A percentile compares a stretch with the other conserved stretches of the same genome.
These are phyloP conservation scores for Beauveria caledonica DNA, from an alignment of 2,329 filamentous ascomycete species.

Conservation along the genomic window DNA sequence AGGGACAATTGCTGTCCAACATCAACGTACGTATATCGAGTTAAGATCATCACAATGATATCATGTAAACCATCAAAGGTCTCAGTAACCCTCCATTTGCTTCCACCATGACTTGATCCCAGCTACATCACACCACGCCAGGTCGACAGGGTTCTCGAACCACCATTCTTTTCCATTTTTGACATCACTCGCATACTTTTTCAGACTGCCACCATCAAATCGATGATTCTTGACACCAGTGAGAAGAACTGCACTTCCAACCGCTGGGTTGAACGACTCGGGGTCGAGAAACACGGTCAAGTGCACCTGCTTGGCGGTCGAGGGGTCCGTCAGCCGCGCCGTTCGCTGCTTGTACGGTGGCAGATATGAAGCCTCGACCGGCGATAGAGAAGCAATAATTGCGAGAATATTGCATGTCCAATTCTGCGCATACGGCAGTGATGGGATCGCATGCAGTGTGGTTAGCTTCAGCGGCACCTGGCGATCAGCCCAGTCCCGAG, in stretches of 20 bases:
- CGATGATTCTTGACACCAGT: conserved; percentile 50
- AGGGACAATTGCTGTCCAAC: neutral
- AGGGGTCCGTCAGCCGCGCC: conserved; percentile 42
- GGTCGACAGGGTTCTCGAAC: conserved; percentile 37
- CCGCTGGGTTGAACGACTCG: conserved; percentile 34
- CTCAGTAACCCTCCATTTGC: conserved; percentile 14
- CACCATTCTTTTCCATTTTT: conserved; percentile 35
- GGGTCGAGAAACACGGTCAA: conserved; percentile 48
- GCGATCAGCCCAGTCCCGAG: conserved; percentile 33
- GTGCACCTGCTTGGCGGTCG: conserved; percentile 43
- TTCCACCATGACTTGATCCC: conserved; percentile 40
- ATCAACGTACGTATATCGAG: too few species aligned
- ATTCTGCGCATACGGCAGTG: conserved; percentile 48
- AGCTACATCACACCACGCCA: conserved; percentile 42
- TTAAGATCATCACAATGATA: neutral
- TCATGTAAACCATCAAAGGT: neutral
- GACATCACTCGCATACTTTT: conserved; percentile 35
- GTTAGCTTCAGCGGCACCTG: conserved; percentile 43
- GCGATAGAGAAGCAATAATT: conserved; percentile 39
- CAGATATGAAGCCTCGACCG: conserved; percentile 39
- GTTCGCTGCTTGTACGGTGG: conserved; percentile 44
- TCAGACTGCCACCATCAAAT: conserved; percentile 40
- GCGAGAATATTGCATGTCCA: conserved; percentile 49
- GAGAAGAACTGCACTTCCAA: conserved; percentile 43
- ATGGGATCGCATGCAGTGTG: conserved; percentile 38